phyloP scores from a whole-genome alignment of 2,329 filamentous ascomycete species.

The Ophiostoma triangulosporum region DNA sequence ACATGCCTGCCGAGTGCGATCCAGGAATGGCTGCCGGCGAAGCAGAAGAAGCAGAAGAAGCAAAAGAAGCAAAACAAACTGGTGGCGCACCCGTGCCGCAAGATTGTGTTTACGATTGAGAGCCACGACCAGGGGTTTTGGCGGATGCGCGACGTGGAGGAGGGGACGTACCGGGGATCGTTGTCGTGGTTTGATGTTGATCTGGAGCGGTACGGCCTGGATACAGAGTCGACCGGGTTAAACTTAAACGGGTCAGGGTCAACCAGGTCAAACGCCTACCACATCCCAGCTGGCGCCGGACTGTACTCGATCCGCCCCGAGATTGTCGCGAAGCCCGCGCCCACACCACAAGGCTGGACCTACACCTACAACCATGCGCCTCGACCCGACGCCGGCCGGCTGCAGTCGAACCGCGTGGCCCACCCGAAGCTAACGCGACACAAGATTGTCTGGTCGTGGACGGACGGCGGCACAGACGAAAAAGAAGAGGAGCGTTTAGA shows the following conservation, averaged over 20 bases:
- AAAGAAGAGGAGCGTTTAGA: neutral
- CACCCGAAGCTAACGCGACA: conserved; percentile 25
- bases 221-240: no score
- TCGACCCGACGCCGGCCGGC: conserved; percentile 23
- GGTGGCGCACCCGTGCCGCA: conserved; percentile 39
- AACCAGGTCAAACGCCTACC: no score
- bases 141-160: conserved; percentile 22
- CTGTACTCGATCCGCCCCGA: neutral
- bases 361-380: conserved; percentile 26
- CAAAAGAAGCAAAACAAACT: neutral
- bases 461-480: conserved; percentile 26
- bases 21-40: neutral
- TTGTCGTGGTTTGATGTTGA: conserved; percentile 54
- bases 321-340: neutral
- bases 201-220: conserved; percentile 41
- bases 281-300: neutral
- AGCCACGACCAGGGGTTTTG: conserved; percentile 50
- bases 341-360: neutral
- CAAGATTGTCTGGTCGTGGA: conserved; percentile 38
- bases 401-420: conserved; percentile 35
- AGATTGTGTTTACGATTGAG: conserved; percentile 45
- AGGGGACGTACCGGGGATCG: conserved; percentile 32
- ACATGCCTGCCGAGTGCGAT: neutral
- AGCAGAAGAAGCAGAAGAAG: no score
- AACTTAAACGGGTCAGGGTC: neutral